These are phyloP conservation scores for Alternaria novae-zelandiae DNA, from an alignment of 2,329 filamentous ascomycete genomes.

Conservation along the genomic window DNA sequence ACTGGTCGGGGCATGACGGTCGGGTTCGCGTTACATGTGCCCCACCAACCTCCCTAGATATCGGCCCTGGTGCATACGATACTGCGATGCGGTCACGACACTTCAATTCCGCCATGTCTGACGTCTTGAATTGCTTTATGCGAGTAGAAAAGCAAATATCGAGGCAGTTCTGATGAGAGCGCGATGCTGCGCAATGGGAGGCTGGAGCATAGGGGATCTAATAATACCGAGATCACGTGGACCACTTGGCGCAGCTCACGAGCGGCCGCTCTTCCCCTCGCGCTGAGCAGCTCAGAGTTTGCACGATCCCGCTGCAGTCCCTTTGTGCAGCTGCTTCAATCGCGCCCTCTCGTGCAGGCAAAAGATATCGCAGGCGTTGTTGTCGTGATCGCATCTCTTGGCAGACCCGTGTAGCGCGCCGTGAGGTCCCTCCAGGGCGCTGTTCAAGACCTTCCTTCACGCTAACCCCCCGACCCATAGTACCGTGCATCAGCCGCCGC, in stretches of 20 bases:
- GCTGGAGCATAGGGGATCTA: conserved; percentile 16
- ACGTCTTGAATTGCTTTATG: background rate
- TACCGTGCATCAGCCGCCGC: conserved; percentile 25
- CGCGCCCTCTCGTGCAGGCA: conserved; percentile 9
- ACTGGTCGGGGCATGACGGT: background rate
- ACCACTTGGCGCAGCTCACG: conserved; percentile 16
- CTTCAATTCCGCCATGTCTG: background rate
- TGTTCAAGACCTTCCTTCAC: conserved; percentile 19
- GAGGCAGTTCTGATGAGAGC: background rate
- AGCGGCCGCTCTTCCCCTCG: conserved; percentile 13
- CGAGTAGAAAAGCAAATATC: conserved; percentile 4
- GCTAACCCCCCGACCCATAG: conserved; percentile 16
- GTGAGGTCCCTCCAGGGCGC: conserved; percentile 7
- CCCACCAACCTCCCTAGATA: conserved; percentile 3
- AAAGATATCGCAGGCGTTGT: background rate
- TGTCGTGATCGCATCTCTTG: conserved; percentile 16
- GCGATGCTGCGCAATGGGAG: conserved; percentile 3
- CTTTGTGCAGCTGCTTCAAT: background rate
- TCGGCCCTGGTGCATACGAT: background rate
- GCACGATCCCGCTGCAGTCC: background rate
- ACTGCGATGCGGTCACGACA: conserved; percentile 1
- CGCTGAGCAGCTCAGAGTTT: conserved; percentile 4
- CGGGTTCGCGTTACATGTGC: conserved; percentile 10
- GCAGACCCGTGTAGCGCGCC: conserved; percentile 13
- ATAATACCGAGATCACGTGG: conserved; percentile 20